A percentile compares a stretch with the other conserved stretches of the same genome.
These are phyloP conservation scores for Cairneyella variabilis DNA, from an alignment of 495 filamentous ascomycete genomes.

Conservation along the genomic window DNA sequence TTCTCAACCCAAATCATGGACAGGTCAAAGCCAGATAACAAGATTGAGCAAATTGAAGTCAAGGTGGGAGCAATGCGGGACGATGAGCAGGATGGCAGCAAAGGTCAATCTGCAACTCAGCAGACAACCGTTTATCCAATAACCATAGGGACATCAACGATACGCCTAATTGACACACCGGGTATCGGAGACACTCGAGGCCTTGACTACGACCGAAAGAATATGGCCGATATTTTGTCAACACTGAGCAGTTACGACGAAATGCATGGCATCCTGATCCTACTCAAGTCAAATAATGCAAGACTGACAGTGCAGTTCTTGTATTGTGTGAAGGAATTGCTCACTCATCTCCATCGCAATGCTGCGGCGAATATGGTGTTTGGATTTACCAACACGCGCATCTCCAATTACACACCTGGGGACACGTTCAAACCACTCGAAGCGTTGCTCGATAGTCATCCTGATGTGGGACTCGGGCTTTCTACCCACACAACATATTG, in stretches of 20 bases:
- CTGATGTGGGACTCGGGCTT: slow-evolving; percentile 25
- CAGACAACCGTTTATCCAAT: slow-evolving; percentile 33
- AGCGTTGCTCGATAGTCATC: slow-evolving; percentile 25
- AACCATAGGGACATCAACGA: slow-evolving; percentile 18
- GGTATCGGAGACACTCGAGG: slow-evolving; percentile 43
- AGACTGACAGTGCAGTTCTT: slow-evolving; percentile 35
- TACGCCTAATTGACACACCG: slow-evolving; percentile 43
- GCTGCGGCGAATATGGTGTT: slow-evolving; percentile 39
- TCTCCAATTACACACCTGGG: slow-evolving; percentile 38
- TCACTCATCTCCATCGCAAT: slow-evolving; percentile 36
- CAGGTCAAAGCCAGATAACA: slow-evolving; percentile 1
- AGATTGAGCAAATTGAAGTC: slow-evolving; percentile 25
- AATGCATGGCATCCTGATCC: slow-evolving; percentile 42
- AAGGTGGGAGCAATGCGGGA: slow-evolving; percentile 24
- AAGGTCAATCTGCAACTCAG: slow-evolving; percentile 38
- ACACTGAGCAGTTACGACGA: slow-evolving; percentile 31
- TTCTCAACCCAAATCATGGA: slow-evolving; percentile 33
- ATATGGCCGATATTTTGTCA: slow-evolving; percentile 39
- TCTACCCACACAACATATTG: slow-evolving; percentile 32
- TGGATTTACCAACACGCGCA: slow-evolving; percentile 42
- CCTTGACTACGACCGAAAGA: slow-evolving; percentile 32
- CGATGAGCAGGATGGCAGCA: slow-evolving; percentile 33
- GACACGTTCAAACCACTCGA: slow-evolving; percentile 36
- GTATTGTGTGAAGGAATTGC: slow-evolving; percentile 40
- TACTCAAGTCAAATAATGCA: slow-evolving; percentile 41